A percentile compares a stretch with the other conserved stretches of the same genome.
Evolutionary conservation across 441 rosid species (phyloP).

Genomic region (Omphalea diandra): DNA sequence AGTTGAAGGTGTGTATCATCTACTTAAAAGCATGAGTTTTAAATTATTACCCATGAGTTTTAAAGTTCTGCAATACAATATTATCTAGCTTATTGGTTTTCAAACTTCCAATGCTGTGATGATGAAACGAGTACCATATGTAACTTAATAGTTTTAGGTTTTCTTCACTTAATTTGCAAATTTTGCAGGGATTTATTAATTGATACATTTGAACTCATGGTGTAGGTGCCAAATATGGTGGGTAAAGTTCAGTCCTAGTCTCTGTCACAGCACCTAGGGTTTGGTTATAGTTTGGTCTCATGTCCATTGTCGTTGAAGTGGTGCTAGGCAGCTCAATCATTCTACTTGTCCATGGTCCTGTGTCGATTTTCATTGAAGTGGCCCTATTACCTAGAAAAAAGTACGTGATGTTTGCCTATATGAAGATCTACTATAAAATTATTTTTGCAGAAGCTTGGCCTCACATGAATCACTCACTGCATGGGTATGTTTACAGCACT

Average conservation of each 20-base stretch:
- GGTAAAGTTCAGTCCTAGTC: conserved; percentile 26
- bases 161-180: not conserved
- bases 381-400: not conserved
- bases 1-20: conserved; percentile 37
- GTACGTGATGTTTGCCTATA: not conserved
- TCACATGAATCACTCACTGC: not conserved
- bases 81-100: not conserved
- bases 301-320: conserved; percentile 31
- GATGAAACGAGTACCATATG: not conserved
- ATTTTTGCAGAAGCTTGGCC: conserved; percentile 6
- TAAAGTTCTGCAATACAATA: not conserved
- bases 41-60: not conserved
- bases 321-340: conserved; percentile 20
- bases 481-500: not conserved
- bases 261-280: conserved; percentile 24
- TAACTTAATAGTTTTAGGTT: not conserved
- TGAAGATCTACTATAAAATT: not conserved
- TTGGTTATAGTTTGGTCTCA: conserved; percentile 28
- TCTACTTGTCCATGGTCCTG: conserved; percentile 21
- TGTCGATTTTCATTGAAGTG: conserved; percentile 30
- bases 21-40: not conserved
- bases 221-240: conserved; percentile 10
- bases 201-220: conserved; percentile 9
- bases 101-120: not conserved
- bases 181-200: conserved; percentile 24